phyloP scores from a whole-genome alignment of 345 rosid species.

The Linum tenue region DNA sequence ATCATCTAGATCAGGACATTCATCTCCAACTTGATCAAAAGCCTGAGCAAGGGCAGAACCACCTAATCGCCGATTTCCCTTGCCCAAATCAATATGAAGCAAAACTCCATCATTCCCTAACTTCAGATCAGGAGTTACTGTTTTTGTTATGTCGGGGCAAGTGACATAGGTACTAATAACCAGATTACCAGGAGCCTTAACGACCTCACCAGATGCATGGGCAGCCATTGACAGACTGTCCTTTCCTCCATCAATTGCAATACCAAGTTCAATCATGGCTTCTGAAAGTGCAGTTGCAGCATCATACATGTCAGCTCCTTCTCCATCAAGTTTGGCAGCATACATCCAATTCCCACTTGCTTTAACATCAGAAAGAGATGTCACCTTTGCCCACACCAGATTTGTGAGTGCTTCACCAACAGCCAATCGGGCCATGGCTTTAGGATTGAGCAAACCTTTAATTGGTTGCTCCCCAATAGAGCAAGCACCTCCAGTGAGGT shows the following conservation, averaged over 20 bases:
- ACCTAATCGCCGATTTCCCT: conserved; percentile 78
- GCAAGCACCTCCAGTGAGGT: conserved; percentile 80
- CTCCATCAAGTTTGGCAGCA: conserved; percentile 94
- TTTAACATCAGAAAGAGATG: conserved; percentile 82
- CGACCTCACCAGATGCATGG: conserved; percentile 66
- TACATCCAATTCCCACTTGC: conserved; percentile 98
- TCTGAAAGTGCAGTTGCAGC: conserved; percentile 74
- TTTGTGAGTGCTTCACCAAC: conserved; percentile 92
- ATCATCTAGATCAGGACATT: conserved; percentile 86
- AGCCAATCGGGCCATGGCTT: conserved; percentile 94
- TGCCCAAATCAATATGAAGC: conserved; percentile 74
- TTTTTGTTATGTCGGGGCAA: conserved; percentile 78
- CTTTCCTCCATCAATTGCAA: conserved; percentile 96
- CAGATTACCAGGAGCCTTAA: conserved; percentile 92
- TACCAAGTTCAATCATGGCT: conserved; percentile 86
- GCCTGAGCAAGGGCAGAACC: conserved; percentile 87
- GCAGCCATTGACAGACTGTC: conserved; percentile 97
- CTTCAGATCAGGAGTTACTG: conserved; percentile 84
- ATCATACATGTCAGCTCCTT: conserved; percentile 94
- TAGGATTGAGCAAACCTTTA: conserved; percentile 76
- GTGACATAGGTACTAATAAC: conserved; percentile 83
- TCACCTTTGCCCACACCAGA: conserved; percentile 87
- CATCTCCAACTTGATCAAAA: conserved; percentile 72
- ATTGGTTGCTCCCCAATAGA: conserved; percentile 92
- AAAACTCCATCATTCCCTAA: conserved; percentile 60